Evolutionary conservation across 2,329 filamentous ascomycete genomes (phyloP).

Genomic region (Fusarium xylarioides): DNA sequence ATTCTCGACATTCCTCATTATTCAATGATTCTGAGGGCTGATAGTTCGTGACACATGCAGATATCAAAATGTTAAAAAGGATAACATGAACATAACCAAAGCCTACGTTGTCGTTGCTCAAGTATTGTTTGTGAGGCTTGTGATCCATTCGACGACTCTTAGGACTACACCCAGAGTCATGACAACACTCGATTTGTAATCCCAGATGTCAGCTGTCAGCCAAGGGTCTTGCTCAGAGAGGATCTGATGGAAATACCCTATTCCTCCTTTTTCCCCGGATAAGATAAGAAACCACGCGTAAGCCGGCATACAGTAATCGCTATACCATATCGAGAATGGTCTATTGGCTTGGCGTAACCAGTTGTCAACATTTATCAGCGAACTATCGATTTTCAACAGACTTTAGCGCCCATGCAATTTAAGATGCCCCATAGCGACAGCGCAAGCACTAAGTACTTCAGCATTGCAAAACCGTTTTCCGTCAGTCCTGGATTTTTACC

Average conservation of each 20-base stretch:
- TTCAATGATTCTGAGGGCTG: background rate
- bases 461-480: background rate
- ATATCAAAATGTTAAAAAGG: background rate
- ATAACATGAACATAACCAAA: background rate
- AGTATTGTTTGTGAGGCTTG: background rate
- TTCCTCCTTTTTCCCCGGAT: background rate
- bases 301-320: background rate
- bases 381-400: background rate
- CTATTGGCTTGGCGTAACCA: background rate
- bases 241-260: background rate
- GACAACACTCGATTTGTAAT: background rate
- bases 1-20: slow-evolving; percentile 14
- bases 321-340: background rate
- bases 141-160: too few species aligned
- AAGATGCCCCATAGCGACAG: background rate
- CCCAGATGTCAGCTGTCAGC: too few species aligned
- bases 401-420: background rate
- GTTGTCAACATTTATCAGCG: background rate
- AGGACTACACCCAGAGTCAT: fast-evolving
- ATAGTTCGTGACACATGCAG: background rate
- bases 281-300: background rate
- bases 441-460: background rate
- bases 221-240: background rate
- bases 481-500: background rate
- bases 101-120: background rate